Evolutionary conservation across 78 protist genomes (phyloP), one percentile per base, ranked within the genome.

Genomic region (Ministeria vibrans): DNA sequence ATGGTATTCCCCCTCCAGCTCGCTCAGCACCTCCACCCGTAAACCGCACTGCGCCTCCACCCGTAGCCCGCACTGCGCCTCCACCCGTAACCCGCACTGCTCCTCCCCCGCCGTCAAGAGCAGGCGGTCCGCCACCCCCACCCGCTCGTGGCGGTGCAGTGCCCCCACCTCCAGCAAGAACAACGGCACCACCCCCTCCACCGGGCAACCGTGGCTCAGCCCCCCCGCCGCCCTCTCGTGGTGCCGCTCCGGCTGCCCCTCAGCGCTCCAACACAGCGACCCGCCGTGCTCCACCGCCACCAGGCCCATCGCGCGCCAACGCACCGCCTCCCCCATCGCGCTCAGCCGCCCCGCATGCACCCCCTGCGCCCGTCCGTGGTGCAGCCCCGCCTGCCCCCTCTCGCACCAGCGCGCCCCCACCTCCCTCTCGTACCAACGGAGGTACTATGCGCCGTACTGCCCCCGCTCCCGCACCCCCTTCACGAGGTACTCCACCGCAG

Each of bases 221-320:
- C 1, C 71, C 71, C 42, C 71, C 71, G 41, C 71, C 71, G 13
- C 71, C 71, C 1, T 34, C 42, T 4, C 71, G 71, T 3, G 71
- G 42, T 63, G 71, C 43, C 34, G 43, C 71, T 63, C 71, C 71
- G 71, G 43, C 71, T 34, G 43, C 71, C 1, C 71, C 71, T n/a
- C n/a, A n/a, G n/a, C n/a, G n/a, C n/a, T n/a, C n/a, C n/a, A n/a
- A n/a, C n/a, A n/a, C n/a, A n/a, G n/a, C n/a, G 1, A 63, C 71
- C 2, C 34, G 71, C 23, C 43, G 20, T 18, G 71, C 71, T 2
- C 43, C 71, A 6, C 71, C 71, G 28, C 71, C 71, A n/a, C 68
- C 68, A 5, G 36, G 13, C 15, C 68, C 68, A 27, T 5, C 20
- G 34, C 30, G 30, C 41, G 43, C 3, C 18, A 41, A 27, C 34